Conservation (phyloP, 371 early-diverging fungal species). For the Cokeromyces recurvatus region DNA sequence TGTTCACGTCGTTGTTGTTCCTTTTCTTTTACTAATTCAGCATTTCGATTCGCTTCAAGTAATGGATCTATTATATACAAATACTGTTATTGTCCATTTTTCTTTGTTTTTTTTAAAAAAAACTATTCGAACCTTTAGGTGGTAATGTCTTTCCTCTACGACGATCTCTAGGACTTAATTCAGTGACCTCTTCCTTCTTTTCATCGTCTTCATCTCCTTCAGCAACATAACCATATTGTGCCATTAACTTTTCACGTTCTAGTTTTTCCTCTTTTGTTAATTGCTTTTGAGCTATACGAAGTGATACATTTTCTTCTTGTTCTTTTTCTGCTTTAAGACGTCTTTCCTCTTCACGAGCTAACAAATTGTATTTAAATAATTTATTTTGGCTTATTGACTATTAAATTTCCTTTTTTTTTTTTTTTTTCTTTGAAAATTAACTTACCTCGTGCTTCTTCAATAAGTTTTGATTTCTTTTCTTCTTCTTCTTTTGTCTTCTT, state of each 20-base stretch:
- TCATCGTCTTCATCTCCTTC: conserved; percentile 29
- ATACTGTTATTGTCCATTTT: no score
- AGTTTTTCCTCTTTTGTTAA: conserved; percentile 47
- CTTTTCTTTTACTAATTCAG: conserved; percentile 44
- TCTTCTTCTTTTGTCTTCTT: conserved; percentile 29
- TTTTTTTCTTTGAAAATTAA: no score
- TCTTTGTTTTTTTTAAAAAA: not conserved
- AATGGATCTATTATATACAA: conserved; percentile 28
- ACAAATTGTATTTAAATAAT: no score
- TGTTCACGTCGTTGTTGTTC: conserved; percentile 46
- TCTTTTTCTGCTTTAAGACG: conserved; percentile 17
- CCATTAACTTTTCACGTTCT: conserved; percentile 45
- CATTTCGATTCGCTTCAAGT: conserved; percentile 46
- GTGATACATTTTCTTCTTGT: conserved; percentile 9
- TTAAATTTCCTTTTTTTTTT: no score
- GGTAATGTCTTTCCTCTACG: conserved; percentile 37
- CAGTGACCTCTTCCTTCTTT: conserved; percentile 19
- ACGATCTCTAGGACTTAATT: conserved; percentile 12
- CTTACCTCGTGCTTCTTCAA: conserved; percentile 46
- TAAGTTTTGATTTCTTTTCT: conserved; percentile 29
- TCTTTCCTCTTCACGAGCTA: conserved; percentile 29
- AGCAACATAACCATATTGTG: conserved; percentile 51
- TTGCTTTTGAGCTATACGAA: conserved; percentile 22
- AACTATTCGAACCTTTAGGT: conserved; percentile 14
- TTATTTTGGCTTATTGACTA: no score